Conservation (phyloP, 768 basidiomycete species). For the Russula lepida region DNA sequence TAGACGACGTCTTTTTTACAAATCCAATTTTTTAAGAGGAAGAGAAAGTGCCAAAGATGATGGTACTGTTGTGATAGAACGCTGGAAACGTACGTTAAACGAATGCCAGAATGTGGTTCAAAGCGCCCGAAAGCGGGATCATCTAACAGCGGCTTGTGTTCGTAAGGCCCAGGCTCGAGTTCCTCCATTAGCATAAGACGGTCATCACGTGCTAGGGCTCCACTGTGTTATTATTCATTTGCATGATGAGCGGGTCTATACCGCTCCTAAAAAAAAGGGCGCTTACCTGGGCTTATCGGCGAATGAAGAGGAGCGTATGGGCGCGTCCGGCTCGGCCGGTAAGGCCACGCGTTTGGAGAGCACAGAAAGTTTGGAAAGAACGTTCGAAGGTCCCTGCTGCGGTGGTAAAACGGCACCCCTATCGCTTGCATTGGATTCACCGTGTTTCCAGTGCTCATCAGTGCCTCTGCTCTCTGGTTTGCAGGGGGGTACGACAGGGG, state of each 20-base stretch:
- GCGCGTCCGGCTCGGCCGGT: not conserved
- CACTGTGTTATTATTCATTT: conserved; percentile 3
- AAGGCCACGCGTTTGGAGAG: conserved; percentile 24
- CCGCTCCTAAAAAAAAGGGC: not conserved
- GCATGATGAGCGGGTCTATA: not conserved
- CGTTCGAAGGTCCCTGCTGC: conserved; percentile 42
- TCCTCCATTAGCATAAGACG: conserved; percentile 65
- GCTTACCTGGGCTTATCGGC: conserved; percentile 19
- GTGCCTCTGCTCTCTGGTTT: not conserved
- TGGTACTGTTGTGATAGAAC: not conserved
- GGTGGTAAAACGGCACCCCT: not conserved
- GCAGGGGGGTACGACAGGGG: not conserved
- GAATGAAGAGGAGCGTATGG: conserved; percentile 21
- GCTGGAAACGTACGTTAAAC: conserved; percentile 55
- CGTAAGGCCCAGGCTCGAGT: conserved; percentile 66
- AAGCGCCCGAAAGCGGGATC: conserved; percentile 70
- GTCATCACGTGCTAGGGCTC: conserved; percentile 40
- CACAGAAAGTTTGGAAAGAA: conserved; percentile 44
- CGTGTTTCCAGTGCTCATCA: not conserved
- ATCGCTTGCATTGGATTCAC: not conserved
- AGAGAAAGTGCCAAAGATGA: not conserved
- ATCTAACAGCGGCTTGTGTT: conserved; percentile 60
- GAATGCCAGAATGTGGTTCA: conserved; percentile 89
- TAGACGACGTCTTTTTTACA: not conserved
- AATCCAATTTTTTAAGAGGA: not conserved